phyloP scores from a whole-genome alignment of 164 flowering plant species.

The Brasenia schreberi region DNA sequence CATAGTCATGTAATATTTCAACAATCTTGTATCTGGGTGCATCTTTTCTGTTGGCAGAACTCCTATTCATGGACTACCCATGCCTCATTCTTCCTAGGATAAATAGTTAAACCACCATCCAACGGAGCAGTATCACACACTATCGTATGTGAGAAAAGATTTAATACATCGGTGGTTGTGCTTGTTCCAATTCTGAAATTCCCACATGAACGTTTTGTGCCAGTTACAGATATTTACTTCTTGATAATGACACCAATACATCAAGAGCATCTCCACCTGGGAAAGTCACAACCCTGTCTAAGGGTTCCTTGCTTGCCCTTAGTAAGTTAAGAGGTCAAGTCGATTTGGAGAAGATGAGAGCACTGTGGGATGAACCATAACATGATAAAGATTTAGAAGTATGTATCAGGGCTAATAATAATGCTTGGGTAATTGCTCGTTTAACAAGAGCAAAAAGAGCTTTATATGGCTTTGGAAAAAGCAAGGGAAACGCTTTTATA shows the following conservation, averaged over 20 bases:
- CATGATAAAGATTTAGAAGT: constrained; percentile 73
- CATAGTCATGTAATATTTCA: neutral
- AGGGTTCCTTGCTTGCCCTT: constrained; percentile 77
- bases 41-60: neutral
- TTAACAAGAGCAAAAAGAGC: constrained; percentile 74
- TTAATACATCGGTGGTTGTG: neutral
- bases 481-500: constrained; percentile 87
- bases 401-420: constrained; percentile 78
- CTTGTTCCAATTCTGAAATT: neutral
- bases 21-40: neutral
- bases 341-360: constrained; percentile 62
- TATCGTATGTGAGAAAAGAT: neutral
- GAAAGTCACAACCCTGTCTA: constrained; percentile 80
- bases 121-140: neutral
- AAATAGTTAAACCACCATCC: neutral
- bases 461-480: constrained; percentile 89
- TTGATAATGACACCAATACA: constrained; percentile 55
- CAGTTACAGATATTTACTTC: constrained; percentile 27
- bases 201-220: neutral
- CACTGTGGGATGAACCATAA: constrained; percentile 31
- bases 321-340: constrained; percentile 76
- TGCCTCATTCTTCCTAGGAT: neutral
- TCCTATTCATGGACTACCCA: neutral
- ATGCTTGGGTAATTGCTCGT: constrained; percentile 86
- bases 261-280: constrained; percentile 94